A percentile compares a stretch with the other conserved stretches of the same genome.
Conservation (phyloP, 2,329 filamentous ascomycete genomes). For the Stemphylium lycopersici region DNA sequence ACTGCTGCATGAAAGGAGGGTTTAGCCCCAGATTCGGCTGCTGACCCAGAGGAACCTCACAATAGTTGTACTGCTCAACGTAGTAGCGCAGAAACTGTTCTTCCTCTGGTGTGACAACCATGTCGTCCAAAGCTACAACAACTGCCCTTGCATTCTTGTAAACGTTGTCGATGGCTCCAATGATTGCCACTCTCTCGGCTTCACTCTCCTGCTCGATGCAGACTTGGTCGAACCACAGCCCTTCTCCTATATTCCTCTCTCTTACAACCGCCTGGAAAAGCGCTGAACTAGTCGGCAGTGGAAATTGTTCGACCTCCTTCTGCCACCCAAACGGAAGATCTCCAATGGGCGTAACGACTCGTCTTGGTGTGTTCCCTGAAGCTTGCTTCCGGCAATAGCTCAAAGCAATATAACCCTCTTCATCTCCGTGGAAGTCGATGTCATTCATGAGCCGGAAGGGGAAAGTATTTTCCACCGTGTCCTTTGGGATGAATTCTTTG, state of each 20-base stretch:
- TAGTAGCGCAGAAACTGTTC: slow-evolving; percentile 47
- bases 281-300: slow-evolving; percentile 46
- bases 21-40: slow-evolving; percentile 32
- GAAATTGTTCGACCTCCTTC: slow-evolving; percentile 45
- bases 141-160: slow-evolving; percentile 51
- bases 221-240: slow-evolving; percentile 55
- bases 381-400: slow-evolving; percentile 52
- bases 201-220: slow-evolving; percentile 53
- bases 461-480: slow-evolving; percentile 24
- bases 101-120: slow-evolving; percentile 45
- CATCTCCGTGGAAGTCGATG: slow-evolving; percentile 37
- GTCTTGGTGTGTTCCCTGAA: slow-evolving; percentile 32
- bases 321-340: slow-evolving; percentile 46
- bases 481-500: slow-evolving; percentile 40
- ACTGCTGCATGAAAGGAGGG: slow-evolving; percentile 41
- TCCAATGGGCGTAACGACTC: slow-evolving; percentile 30
- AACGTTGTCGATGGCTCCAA: slow-evolving; percentile 52
- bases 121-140: slow-evolving; percentile 52
- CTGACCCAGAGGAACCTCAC: slow-evolving; percentile 24
- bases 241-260: slow-evolving; percentile 48
- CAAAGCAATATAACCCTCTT: slow-evolving; percentile 51
- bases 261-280: slow-evolving; percentile 52
- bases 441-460: slow-evolving; percentile 50
- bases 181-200: slow-evolving; percentile 47
- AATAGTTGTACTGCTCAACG: slow-evolving; percentile 45